Percentiles rank a stretch among this genome's conserved stretches.
These are phyloP conservation scores for Penicillium mononematosum DNA, from an alignment of 495 filamentous ascomycete genomes.

Conservation along the genomic window DNA sequence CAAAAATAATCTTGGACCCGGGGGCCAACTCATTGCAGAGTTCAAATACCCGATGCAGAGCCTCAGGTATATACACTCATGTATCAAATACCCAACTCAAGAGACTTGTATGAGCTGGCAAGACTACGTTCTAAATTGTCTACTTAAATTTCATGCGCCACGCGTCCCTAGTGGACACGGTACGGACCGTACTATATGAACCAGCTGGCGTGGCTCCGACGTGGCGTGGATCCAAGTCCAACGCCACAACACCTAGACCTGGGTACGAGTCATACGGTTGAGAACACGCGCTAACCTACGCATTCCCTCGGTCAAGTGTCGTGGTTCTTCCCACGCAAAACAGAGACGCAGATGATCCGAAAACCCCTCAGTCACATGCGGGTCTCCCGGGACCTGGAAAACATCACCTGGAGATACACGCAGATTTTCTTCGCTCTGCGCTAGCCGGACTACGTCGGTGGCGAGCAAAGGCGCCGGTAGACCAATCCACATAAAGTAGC, in stretches of 20 bases:
- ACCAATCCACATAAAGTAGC: slow-evolving; percentile 79
- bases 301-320: slow-evolving; percentile 67
- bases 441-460: slow-evolving; percentile 52
- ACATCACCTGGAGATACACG: slow-evolving; percentile 61
- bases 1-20: background rate
- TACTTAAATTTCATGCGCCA: background rate
- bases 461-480: slow-evolving; percentile 55
- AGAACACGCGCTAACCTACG: slow-evolving; percentile 52
- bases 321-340: slow-evolving; percentile 73
- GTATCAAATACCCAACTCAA: background rate
- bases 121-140: slow-evolving; percentile 5
- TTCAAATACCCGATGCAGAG: background rate
- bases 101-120: background rate
- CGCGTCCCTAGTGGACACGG: slow-evolving; percentile 9
- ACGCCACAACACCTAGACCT: background rate
- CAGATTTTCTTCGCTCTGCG: slow-evolving; percentile 57
- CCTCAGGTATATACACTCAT: background rate
- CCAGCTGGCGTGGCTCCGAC: background rate
- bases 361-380: slow-evolving; percentile 44
- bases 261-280: slow-evolving; percentile 5
- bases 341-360: slow-evolving; percentile 59
- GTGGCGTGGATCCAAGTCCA: slow-evolving; percentile 1
- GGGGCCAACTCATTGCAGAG: background rate
- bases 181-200: slow-evolving; percentile 9
- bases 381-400: slow-evolving; percentile 65